Evolutionary conservation across 345 rosid species (phyloP), one percentile per base, ranked within the genome.

Genomic region (Conringia planisiliqua): DNA sequence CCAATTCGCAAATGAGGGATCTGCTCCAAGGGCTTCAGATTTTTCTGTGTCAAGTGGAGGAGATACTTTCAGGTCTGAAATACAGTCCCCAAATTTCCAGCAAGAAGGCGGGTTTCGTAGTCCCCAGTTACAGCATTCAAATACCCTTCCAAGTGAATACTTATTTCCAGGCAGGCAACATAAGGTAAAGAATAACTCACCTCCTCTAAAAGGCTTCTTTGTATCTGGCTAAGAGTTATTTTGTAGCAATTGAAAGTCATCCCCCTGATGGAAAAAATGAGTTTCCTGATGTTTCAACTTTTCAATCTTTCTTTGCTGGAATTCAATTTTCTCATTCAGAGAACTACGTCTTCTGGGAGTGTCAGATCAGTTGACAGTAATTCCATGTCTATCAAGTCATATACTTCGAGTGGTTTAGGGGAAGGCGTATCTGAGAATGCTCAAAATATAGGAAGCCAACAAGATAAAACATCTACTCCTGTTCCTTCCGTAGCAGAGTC

Each of bases 1-100:
- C 78, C 83, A 91, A 77, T 91, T 94, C 74, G 86, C 90, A 29
- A 88, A 86, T 74, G 97, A 91, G 78, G 92, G 95, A 46, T 89
- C 94, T 79, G 91, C 79, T 82, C 84, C 91, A 55, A 84, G 94
- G 79, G 82, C 82, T 75, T 91, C 98, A 73, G 96, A 90, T 82
- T 86, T 83, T 75, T 92, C 98, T 64, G 83, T 81, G 52, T 92
- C 91, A 46, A 88, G 96, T 83, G 92, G 89, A 60, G 93, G 93
- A 71, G 96, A 93, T 81, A 79, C 83, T 35, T 81, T 78, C 81
- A 86, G 85, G 82, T 83, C 83, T 82, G 89, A 80, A 66, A 51
- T 82, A 62, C 88, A 68, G 59, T 95, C 97, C 69, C 97, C 97
- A 57, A 86, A 73, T 82, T 90, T 82, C 74, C 89, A 80, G 76